These are phyloP conservation scores for Pythium periplocum DNA, from an alignment of 352 stramenopile species.

Conservation along the genomic window DNA sequence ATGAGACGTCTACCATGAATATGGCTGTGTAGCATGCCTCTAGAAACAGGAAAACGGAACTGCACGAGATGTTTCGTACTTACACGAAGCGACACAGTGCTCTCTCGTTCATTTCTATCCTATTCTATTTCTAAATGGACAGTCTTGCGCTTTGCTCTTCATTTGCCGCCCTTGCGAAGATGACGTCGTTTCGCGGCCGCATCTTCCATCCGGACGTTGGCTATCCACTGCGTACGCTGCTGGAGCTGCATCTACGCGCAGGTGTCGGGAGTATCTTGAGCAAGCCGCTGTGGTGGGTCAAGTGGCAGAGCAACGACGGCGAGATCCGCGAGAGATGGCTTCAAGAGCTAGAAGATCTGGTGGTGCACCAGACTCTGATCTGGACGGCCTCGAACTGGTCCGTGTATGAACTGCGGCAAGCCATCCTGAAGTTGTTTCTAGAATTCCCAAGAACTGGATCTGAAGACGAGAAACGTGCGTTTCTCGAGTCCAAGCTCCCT, in stretches of 20 bases:
- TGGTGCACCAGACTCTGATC: constrained; percentile 21
- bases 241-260: constrained; percentile 28
- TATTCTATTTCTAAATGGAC: no score
- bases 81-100: no score
- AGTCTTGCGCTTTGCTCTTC: no score
- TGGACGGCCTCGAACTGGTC: constrained; percentile 15
- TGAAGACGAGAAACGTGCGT: constrained; percentile 10
- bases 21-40: no score
- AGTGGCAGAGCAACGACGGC: constrained; percentile 23
- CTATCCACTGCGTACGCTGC: constrained; percentile 20
- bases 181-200: constrained; percentile 13
- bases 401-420: constrained; percentile 6
- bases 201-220: constrained; percentile 11
- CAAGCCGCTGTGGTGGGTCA: constrained; percentile 38
- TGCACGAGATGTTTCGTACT: no score
- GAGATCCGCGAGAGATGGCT: constrained; percentile 29
- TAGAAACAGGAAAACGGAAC: no score
- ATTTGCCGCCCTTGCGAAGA: background rate
- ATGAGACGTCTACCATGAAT: no score
- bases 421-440: background rate
- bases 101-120: no score
- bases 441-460: background rate
- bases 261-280: constrained; percentile 30
- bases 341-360: constrained; percentile 20
- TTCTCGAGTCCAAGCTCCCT: constrained; percentile 2